phyloP scores from a whole-genome alignment of 495 filamentous ascomycete genomes.

The Neurospora sp. region DNA sequence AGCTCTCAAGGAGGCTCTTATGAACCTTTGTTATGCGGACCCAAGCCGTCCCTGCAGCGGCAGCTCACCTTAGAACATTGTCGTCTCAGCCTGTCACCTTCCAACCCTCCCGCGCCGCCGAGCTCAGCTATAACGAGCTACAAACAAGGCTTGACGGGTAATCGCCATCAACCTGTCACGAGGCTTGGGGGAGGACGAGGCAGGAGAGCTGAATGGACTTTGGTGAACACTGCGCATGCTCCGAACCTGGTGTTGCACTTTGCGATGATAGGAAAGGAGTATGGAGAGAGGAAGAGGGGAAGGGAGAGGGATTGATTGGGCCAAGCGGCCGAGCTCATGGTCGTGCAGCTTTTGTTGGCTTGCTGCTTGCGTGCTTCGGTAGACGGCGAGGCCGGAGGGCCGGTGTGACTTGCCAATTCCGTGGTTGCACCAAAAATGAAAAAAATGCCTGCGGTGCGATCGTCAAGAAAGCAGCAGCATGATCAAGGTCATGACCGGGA shows the following conservation, averaged over 20 bases:
- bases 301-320: not conserved
- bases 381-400: slow-evolving; percentile 16
- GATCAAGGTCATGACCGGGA: not conserved
- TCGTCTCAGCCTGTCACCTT: not conserved
- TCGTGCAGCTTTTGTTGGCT: not conserved
- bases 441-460: not conserved
- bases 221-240: not conserved
- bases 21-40: not conserved
- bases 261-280: not conserved
- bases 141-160: not conserved
- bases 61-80: not conserved
- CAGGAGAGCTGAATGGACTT: not conserved
- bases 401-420: slow-evolving; percentile 5
- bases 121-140: not conserved
- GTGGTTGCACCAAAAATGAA: slow-evolving; percentile 1
- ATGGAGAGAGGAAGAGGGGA: not conserved
- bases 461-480: not conserved
- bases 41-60: not conserved
- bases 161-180: not conserved
- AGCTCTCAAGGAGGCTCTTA: not conserved
- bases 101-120: not conserved
- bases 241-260: not conserved
- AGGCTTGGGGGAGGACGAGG: not conserved
- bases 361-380: not conserved
- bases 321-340: not conserved